A percentile compares a stretch with the other conserved stretches of the same genome.
These are phyloP conservation scores for Pelagophyceae sp. DNA, from an alignment of 352 stramenopile species.

Conservation along the genomic window DNA sequence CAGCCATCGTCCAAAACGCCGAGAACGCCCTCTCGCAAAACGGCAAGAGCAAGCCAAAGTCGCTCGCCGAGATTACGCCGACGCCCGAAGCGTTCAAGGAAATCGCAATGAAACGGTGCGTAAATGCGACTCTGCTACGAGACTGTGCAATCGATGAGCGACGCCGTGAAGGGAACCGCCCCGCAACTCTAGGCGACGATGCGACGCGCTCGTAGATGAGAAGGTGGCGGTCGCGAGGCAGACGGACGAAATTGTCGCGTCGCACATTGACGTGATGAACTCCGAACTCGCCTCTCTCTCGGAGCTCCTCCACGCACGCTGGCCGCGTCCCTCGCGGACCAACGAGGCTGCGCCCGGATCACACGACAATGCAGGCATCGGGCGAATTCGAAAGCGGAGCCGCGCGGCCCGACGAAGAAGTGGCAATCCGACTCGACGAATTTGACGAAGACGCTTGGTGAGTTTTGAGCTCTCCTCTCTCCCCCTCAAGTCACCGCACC, in stretches of 20 bases:
- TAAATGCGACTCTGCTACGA: no score
- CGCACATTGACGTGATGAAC: slow-evolving; percentile 13
- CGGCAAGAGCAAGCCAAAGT: not conserved
- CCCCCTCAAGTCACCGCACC: no score
- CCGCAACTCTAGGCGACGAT: not conserved
- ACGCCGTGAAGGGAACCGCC: not conserved
- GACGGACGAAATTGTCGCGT: not conserved
- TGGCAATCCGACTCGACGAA: slow-evolving; percentile 15
- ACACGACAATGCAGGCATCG: not conserved
- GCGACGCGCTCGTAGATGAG: slow-evolving; percentile 4
- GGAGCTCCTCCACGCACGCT: slow-evolving; percentile 1
- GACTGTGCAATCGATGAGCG: not conserved
- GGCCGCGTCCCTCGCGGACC: no score
- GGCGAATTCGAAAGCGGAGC: slow-evolving; percentile 14
- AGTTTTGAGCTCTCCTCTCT: no score
- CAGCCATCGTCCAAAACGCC: not conserved
- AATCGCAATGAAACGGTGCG: no score
- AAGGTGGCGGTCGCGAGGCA: not conserved
- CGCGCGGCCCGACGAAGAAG: slow-evolving; percentile 12
- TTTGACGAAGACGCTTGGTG: slow-evolving; percentile 12
- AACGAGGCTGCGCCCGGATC: not conserved
- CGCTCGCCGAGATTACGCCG: not conserved
- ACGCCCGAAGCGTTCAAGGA: not conserved
- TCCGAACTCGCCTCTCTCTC: not conserved
- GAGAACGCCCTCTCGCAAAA: not conserved